phyloP scores from a whole-genome alignment of 257 asterid genomes.

The Salvia rosmarinus region DNA sequence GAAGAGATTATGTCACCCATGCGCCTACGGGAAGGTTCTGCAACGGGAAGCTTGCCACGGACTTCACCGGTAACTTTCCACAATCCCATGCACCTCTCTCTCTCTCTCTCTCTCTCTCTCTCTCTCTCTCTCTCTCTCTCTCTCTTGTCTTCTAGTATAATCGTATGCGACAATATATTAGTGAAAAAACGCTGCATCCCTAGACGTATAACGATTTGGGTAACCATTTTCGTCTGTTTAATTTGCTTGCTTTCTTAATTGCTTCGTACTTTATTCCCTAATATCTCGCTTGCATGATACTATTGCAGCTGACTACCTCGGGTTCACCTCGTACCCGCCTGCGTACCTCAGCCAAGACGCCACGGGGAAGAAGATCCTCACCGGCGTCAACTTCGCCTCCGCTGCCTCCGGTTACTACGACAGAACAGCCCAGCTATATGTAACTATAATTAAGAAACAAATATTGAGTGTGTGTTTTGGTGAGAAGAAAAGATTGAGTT shows the following conservation, averaged over 20 bases:
- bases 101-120: not conserved
- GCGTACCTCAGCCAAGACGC: constrained; percentile 76
- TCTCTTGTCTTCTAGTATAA: too few species aligned
- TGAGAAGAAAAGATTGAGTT: too few species aligned
- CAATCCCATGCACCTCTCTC: not conserved
- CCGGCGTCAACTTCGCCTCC: constrained; percentile 83
- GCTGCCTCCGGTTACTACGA: constrained; percentile 93
- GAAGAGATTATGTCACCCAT: constrained; percentile 74
- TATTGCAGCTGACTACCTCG: constrained; percentile 73
- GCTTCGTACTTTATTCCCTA: too few species aligned
- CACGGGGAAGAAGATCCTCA: constrained; percentile 51
- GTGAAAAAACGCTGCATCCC: too few species aligned
- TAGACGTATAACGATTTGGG: too few species aligned
- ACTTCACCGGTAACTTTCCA: constrained; percentile 54
- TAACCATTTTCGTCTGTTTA: too few species aligned
- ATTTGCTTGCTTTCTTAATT: too few species aligned
- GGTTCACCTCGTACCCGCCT: constrained; percentile 78
- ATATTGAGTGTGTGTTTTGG: too few species aligned
- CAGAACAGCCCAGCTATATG: constrained; percentile 64
- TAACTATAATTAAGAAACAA: too few species aligned
- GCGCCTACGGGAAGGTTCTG: constrained; percentile 87
- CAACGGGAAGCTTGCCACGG: constrained; percentile 90
- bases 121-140: not conserved
- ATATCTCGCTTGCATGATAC: not conserved
- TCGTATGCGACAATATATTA: too few species aligned